phyloP scores from a whole-genome alignment of 1,284 basidiomycete genomes.

The Austroboletus niveus region DNA sequence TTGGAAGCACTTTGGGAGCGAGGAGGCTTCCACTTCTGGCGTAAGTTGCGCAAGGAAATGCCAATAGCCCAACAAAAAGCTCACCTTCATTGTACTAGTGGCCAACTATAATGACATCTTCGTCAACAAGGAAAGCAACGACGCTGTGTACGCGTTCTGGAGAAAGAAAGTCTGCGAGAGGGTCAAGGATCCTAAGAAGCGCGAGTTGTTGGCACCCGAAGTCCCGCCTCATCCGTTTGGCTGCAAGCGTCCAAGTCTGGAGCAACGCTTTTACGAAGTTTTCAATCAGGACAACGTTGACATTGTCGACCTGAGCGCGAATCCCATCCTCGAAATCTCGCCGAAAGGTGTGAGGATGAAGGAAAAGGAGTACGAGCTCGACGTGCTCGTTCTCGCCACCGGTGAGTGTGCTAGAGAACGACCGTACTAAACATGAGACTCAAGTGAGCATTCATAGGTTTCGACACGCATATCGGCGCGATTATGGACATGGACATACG shows the following conservation, averaged over 20 bases:
- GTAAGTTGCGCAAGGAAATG: not conserved
- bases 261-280: slow-evolving; percentile 12
- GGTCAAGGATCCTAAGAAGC: slow-evolving; percentile 13
- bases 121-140: slow-evolving; percentile 1
- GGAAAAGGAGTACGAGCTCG: slow-evolving; percentile 10
- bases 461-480: slow-evolving; percentile 3
- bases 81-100: not conserved
- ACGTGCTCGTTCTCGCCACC: slow-evolving; percentile 15
- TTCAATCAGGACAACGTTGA: slow-evolving; percentile 20
- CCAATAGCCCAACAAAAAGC: not conserved
- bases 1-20: slow-evolving; percentile 14
- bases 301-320: slow-evolving; percentile 11
- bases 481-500: slow-evolving; percentile 12
- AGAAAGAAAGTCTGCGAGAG: slow-evolving; percentile 14
- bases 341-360: slow-evolving; percentile 7
- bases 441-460: slow-evolving; percentile 5
- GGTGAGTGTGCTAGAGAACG: slow-evolving; percentile 1
- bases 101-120: slow-evolving; percentile 7
- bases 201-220: slow-evolving; percentile 12
- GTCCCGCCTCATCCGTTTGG: slow-evolving; percentile 7
- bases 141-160: slow-evolving; percentile 14
- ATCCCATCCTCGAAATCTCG: slow-evolving; percentile 10
- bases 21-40: slow-evolving; percentile 7
- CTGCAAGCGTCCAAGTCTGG: slow-evolving; percentile 7
- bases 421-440: not conserved